phyloP scores from a whole-genome alignment of 2,329 filamentous ascomycete species.

The Colletotrichum australisinense region DNA sequence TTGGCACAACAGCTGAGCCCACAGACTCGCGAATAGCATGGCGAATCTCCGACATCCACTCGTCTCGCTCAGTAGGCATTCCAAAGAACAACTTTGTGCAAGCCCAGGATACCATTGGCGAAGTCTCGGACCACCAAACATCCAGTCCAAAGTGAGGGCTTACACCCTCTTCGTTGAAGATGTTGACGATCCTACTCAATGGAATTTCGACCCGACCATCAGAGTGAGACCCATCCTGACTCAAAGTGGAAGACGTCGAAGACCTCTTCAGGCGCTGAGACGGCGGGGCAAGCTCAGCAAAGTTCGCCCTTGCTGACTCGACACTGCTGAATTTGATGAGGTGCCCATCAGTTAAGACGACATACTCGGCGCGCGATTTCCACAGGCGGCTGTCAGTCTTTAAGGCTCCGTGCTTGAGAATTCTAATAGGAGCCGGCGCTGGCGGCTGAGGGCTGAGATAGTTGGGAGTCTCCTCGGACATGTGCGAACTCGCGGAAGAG shows the following conservation, averaged over 20 bases:
- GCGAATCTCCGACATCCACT: conserved; percentile 61
- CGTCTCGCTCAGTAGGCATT: conserved; percentile 60
- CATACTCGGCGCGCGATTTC: conserved; percentile 61
- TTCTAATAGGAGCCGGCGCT: conserved; percentile 48
- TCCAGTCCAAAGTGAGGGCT: conserved; percentile 64
- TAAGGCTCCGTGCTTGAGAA: conserved; percentile 58
- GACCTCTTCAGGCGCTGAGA: conserved; percentile 39
- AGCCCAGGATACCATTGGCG: conserved; percentile 57
- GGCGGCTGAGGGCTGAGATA: conserved; percentile 41
- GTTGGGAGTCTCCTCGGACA: conserved; percentile 33
- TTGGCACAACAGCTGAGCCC: conserved; percentile 45
- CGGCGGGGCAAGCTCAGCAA: conserved; percentile 53
- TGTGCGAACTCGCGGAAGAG: conserved; percentile 43
- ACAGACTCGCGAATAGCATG: conserved; percentile 52
- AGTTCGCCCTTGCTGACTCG: conserved; percentile 58
- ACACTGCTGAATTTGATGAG: conserved; percentile 62
- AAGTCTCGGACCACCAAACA: conserved; percentile 65
- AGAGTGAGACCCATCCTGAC: conserved; percentile 45
- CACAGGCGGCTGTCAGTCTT: conserved; percentile 62
- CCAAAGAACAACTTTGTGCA: conserved; percentile 62
- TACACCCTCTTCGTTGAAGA: conserved; percentile 62
- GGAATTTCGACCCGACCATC: conserved; percentile 60
- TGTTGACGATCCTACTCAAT: conserved; percentile 61
- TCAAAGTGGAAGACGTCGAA: conserved; percentile 39
- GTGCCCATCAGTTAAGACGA: conserved; percentile 63